A percentile compares a stretch with the other conserved stretches of the same genome.
phyloP scores from a whole-genome alignment of 2,329 filamentous ascomycete species.

The Microdochium paspali region DNA sequence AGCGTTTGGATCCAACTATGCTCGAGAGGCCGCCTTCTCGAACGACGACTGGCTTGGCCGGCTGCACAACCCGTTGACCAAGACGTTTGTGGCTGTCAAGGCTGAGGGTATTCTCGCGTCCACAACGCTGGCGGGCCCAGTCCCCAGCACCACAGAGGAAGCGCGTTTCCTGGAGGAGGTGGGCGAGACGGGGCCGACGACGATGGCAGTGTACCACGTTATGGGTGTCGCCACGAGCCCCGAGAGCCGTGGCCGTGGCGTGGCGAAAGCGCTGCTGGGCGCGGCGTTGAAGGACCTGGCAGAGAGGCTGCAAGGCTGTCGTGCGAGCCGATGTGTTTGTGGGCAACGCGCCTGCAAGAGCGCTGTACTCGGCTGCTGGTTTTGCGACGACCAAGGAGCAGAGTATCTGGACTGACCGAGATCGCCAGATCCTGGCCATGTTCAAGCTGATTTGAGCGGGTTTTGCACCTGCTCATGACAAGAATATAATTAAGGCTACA shows the following conservation, averaged over 20 bases:
- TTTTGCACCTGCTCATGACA: no score
- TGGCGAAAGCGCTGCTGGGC: constrained; percentile 21
- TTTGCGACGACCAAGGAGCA: constrained; percentile 8
- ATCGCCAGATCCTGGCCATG: neutral
- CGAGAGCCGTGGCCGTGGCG: constrained; percentile 22
- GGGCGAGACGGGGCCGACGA: constrained; percentile 3
- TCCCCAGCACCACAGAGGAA: neutral
- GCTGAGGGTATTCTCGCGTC: neutral
- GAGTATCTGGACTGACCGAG: neutral
- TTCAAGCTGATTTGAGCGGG: neutral
- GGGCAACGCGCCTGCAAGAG: constrained; percentile 19
- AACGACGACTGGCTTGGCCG: constrained; percentile 24
- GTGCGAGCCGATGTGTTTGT: constrained; percentile 23
- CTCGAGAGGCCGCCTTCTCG: constrained; percentile 21
- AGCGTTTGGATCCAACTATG: constrained; percentile 28
- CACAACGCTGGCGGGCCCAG: neutral
- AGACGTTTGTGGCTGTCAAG: constrained; percentile 21
- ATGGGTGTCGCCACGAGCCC: constrained; percentile 27
- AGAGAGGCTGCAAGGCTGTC: constrained; percentile 9
- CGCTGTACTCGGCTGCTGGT: constrained; percentile 24
- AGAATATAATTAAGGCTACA: no score
- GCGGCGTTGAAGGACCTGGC: constrained; percentile 9
- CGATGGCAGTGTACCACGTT: constrained; percentile 19
- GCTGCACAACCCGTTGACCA: constrained; percentile 22
- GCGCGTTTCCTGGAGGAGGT: constrained; percentile 3